Percentiles rank a stretch among this genome's conserved stretches.
These are phyloP conservation scores for Maudiozyma turicensis DNA, from an alignment of 805 yeast species.

Conservation along the genomic window DNA sequence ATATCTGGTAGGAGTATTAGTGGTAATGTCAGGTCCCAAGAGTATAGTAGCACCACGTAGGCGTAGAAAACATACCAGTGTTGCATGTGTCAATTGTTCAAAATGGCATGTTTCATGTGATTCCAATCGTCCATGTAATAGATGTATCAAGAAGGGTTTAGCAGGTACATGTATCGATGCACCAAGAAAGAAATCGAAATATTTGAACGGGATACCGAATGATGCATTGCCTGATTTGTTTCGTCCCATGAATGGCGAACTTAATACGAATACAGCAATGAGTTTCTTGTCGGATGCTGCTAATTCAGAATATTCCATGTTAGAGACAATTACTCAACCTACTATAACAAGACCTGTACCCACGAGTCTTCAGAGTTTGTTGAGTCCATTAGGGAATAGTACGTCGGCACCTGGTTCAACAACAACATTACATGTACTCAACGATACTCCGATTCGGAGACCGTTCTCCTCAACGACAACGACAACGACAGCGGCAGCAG, in stretches of 20 bases:
- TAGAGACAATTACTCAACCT: slow-evolving; percentile 51
- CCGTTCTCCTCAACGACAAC: neutral
- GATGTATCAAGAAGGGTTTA: slow-evolving; percentile 67
- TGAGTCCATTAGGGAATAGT: neutral
- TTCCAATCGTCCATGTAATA: slow-evolving; percentile 63
- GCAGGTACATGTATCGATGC: slow-evolving; percentile 75
- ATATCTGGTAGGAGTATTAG: no score
- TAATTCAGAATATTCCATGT: slow-evolving; percentile 58
- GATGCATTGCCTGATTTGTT: slow-evolving; percentile 12
- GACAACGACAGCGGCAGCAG: neutral
- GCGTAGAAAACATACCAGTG: slow-evolving; percentile 54
- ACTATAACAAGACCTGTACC: slow-evolving; percentile 11
- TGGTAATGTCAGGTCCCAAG: neutral
- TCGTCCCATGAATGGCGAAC: neutral
- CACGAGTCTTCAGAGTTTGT: neutral
- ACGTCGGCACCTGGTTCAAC: neutral
- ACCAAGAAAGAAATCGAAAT: slow-evolving; percentile 77
- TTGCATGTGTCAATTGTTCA: slow-evolving; percentile 90
- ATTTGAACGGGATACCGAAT: slow-evolving; percentile 52
- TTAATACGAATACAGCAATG: neutral
- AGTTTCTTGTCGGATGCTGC: slow-evolving; percentile 59
- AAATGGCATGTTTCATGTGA: slow-evolving; percentile 91
- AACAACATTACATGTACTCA: neutral
- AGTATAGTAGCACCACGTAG: slow-evolving; percentile 4
- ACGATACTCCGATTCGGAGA: neutral